Evolutionary conservation across 1,284 basidiomycete species (phyloP).

Genomic region (Cutaneotrichosporon mucoides): DNA sequence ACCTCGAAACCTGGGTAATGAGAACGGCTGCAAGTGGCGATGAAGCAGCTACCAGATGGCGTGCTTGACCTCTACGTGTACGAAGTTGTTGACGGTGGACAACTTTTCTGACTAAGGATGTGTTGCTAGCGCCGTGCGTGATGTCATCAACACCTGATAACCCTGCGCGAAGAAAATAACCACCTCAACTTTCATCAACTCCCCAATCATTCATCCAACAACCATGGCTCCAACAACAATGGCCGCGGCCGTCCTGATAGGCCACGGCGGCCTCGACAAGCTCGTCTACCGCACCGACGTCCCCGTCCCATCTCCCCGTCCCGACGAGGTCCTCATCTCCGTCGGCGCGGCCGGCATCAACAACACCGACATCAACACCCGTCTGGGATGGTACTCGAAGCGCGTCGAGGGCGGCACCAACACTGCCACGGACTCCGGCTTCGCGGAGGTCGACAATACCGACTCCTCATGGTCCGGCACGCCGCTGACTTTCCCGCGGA

Average conservation of each 20-base stretch:
- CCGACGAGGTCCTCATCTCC: slow-evolving; percentile 3
- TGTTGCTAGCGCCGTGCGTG: too few relatives aligned
- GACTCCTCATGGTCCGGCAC: slow-evolving; percentile 6
- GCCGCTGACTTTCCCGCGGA: slow-evolving; percentile 4
- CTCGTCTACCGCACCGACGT: slow-evolving; percentile 7
- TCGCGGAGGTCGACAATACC: background rate
- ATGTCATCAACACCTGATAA: too few relatives aligned
- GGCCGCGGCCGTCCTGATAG: slow-evolving; percentile 5
- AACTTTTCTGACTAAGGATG: too few relatives aligned
- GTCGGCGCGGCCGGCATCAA: slow-evolving; percentile 7
- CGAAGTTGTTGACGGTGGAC: too few relatives aligned
- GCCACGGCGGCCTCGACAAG: slow-evolving; percentile 6
- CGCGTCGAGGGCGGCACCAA: background rate
- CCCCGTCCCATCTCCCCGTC: background rate
- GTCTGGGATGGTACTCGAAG: slow-evolving; percentile 10
- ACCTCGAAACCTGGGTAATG: too few relatives aligned
- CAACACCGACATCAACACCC: slow-evolving; percentile 13
- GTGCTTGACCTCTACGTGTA: too few relatives aligned
- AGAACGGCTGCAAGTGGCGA: too few relatives aligned
- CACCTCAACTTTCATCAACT: too few relatives aligned
- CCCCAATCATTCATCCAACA: background rate
- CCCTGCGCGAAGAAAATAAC: too few relatives aligned
- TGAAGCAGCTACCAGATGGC: too few relatives aligned
- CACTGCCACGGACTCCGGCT: background rate
- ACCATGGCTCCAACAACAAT: background rate